phyloP scores from a whole-genome alignment of 177 flowering plant species.

The Vitis hybrid region DNA sequence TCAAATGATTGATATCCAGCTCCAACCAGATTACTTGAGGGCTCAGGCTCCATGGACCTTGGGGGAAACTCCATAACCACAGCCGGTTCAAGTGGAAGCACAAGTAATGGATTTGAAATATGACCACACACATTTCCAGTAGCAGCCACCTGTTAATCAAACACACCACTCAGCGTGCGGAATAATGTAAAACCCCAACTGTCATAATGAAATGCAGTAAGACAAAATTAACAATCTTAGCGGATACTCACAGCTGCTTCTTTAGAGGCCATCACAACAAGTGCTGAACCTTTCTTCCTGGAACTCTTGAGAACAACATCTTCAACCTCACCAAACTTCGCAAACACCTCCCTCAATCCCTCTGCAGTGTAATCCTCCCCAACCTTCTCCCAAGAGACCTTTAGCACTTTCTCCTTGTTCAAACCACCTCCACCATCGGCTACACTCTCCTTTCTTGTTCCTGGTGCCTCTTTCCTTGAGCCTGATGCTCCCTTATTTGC shows the following conservation, averaged over 20 bases:
- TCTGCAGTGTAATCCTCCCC: slow-evolving; percentile 58
- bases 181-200: not conserved
- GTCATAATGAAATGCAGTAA: not conserved
- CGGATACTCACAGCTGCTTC: slow-evolving; percentile 66
- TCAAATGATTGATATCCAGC: slow-evolving; percentile 65
- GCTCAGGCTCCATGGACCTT: slow-evolving; percentile 32
- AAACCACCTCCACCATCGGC: slow-evolving; percentile 29
- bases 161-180: not conserved
- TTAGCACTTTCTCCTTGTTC: slow-evolving; percentile 60
- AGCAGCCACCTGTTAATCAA: slow-evolving; percentile 58
- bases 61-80: slow-evolving; percentile 26
- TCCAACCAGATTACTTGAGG: slow-evolving; percentile 50
- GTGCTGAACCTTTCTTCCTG: slow-evolving; percentile 69
- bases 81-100: slow-evolving; percentile 59
- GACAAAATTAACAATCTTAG: not conserved
- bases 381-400: slow-evolving; percentile 74
- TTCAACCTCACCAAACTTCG: slow-evolving; percentile 75
- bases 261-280: slow-evolving; percentile 77
- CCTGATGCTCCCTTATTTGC: slow-evolving; percentile 26
- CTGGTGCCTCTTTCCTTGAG: slow-evolving; percentile 14
- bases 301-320: slow-evolving; percentile 71
- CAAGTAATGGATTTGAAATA: slow-evolving; percentile 70
- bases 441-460: slow-evolving; percentile 12
- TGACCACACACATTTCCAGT: slow-evolving; percentile 52
- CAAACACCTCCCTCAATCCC: slow-evolving; percentile 57